Base-by-base conservation (phyloP, 257 asterid species). In the Mentha longifolia region DNA sequence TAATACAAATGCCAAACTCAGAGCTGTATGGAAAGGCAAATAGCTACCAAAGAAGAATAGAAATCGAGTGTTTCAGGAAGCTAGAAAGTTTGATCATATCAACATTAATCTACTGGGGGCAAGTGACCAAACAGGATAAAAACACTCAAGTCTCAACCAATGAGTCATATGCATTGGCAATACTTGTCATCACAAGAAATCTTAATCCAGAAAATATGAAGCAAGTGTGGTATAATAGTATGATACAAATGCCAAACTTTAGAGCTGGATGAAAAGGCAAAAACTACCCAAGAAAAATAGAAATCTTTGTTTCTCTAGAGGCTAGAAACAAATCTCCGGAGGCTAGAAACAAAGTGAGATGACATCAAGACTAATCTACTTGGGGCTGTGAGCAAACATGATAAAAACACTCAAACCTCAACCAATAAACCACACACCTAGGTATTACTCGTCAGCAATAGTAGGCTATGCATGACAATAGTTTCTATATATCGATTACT, bases 341-440 rank as follows among this genome's bases (percentile, higher is more conserved):
- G 35, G 56, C 64, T 50, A 39, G 33, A 49, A 19, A 47, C 28
- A 3, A 54, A 42, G 54, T 42, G 50, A 16, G 9, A 10, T 14
- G 19, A 42, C 4, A 16, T 54, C 51, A 15, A 62, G 52, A 67
- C n/a, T 35, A 35, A 35, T 37, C 70, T 22, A 35, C 73, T 10
- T 55, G 16, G 28, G 54, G 46, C 39, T n/a, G 20, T n/a, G 10
- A 20, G 62, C 74, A 52, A 39, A 35, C 41, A 42, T 11, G 15
- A 41, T 10, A 22, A 37, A 35, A 51, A 67, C 63, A 67, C 22
- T 15, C 39, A n/a, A 25, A 13, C 12, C 41, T 6, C 50, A 12
- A 46, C 7, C 57, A 67, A 59, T 20, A 54, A 58, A 17, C 69
- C 65, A 37, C 47, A 20, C 74, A 61, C 64, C 14, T 49, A 50